These are phyloP conservation scores for Aspergillus persii DNA, from an alignment of 2,329 filamentous ascomycete genomes.

Conservation along the genomic window DNA sequence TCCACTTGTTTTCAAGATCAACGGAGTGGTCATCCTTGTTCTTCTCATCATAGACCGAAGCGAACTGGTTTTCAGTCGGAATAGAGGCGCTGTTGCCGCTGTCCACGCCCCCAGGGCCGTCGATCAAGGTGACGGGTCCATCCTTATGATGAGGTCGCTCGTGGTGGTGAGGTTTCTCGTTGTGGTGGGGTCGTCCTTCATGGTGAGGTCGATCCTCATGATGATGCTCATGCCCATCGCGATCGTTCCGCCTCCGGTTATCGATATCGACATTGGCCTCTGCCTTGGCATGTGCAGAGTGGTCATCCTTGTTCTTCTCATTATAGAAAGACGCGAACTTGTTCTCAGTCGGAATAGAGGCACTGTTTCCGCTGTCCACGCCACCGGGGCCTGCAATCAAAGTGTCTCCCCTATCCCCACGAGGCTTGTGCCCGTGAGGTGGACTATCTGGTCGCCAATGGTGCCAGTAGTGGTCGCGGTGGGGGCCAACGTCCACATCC, in stretches of 20 bases:
- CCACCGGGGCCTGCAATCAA: conserved; percentile 6
- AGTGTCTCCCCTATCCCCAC: not conserved
- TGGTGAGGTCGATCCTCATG: no score
- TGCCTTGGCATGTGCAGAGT: not conserved
- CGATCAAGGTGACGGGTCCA: not conserved
- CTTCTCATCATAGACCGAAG: not conserved
- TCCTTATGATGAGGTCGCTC: no score
- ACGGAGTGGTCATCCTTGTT: conserved; percentile 3
- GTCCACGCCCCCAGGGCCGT: not conserved
- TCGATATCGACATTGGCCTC: not conserved
- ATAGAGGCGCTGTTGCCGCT: conserved; percentile 2
- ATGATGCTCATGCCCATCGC: no score
- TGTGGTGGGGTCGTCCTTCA: no score
- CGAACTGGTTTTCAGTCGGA: not conserved
- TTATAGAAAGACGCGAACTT: not conserved
- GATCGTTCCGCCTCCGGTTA: no score
- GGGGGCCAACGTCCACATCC: not conserved
- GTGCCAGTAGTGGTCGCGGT: not conserved
- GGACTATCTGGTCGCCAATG: not conserved
- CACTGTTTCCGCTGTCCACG: not conserved
- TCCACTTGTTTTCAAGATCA: not conserved
- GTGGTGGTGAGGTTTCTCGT: no score
- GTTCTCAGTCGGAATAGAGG: not conserved
- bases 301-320: not conserved
- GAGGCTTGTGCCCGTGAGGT: not conserved